Evolutionary conservation across 1,284 basidiomycete species (phyloP).

Genomic region (Amylostereum chailletii): DNA sequence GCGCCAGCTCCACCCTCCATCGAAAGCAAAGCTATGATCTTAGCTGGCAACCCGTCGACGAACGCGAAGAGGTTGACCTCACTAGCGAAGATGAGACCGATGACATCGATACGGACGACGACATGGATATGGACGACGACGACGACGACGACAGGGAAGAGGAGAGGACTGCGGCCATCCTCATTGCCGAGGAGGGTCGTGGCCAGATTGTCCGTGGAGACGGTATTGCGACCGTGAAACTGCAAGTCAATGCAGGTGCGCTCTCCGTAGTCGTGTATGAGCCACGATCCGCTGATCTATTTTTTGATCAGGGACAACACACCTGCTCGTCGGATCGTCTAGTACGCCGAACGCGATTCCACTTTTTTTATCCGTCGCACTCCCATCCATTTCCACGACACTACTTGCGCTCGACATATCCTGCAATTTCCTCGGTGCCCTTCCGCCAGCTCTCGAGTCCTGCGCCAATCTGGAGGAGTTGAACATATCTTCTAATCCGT

Average conservation of each 20-base stretch:
- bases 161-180: slow-evolving; percentile 64
- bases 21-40: slow-evolving; percentile 66
- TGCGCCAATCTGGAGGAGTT: slow-evolving; percentile 87
- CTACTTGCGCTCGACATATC: slow-evolving; percentile 89
- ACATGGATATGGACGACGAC: slow-evolving; percentile 32
- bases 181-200: slow-evolving; percentile 74
- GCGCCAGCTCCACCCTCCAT: slow-evolving; percentile 27
- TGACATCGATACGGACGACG: slow-evolving; percentile 36
- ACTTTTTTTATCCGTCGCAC: slow-evolving; percentile 54
- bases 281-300: slow-evolving; percentile 7
- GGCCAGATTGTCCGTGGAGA: slow-evolving; percentile 71
- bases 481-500: slow-evolving; percentile 86
- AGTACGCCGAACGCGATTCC: slow-evolving; percentile 71
- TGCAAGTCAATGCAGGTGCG: slow-evolving; percentile 64
- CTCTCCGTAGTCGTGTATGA: slow-evolving; percentile 7
- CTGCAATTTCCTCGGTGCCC: slow-evolving; percentile 71
- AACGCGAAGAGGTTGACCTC: slow-evolving; percentile 60
- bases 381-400: slow-evolving; percentile 67
- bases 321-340: slow-evolving; percentile 76
- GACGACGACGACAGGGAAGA: slow-evolving; percentile 45
- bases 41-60: slow-evolving; percentile 64
- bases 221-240: slow-evolving; percentile 46
- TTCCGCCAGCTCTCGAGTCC: slow-evolving; percentile 72
- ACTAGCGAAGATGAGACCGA: slow-evolving; percentile 69
- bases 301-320: slow-evolving; percentile 65